A percentile compares a stretch with the other conserved stretches of the same genome.
Evolutionary conservation across 192 early-diverging fungal species (phyloP).

Genomic region (Lobosporangium transversale): DNA sequence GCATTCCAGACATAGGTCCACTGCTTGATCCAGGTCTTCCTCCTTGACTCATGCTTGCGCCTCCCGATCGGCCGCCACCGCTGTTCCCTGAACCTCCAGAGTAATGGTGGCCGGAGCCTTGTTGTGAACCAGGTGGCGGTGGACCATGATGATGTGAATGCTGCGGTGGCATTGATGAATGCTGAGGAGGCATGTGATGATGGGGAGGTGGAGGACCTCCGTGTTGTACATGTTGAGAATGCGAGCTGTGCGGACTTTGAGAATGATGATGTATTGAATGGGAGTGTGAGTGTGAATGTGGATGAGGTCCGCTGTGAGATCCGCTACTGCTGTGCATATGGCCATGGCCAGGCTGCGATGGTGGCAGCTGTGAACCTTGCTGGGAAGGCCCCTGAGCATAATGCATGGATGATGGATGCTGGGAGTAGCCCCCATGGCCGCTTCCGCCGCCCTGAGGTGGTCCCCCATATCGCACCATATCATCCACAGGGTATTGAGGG

Average conservation of each 20-base stretch:
- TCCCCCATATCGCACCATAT: constrained; percentile 48
- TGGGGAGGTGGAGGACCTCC: constrained; percentile 45
- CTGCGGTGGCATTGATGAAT: constrained; percentile 22
- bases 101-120: constrained; percentile 31
- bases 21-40: constrained; percentile 39
- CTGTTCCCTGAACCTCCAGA: constrained; percentile 18
- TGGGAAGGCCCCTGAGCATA: constrained; percentile 38
- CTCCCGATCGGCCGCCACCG: constrained; percentile 23
- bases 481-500: constrained; percentile 26
- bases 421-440: constrained; percentile 28
- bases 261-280: constrained; percentile 45
- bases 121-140: constrained; percentile 23
- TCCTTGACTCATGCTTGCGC: constrained; percentile 18
- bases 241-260: constrained; percentile 22
- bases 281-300: constrained; percentile 35
- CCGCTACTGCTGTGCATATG: constrained; percentile 38
- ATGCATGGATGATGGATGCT: constrained; percentile 34
- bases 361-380: constrained; percentile 27
- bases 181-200: constrained; percentile 42
- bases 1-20: constrained; percentile 34
- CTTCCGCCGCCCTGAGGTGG: constrained; percentile 35
- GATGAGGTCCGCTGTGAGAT: constrained; percentile 33
- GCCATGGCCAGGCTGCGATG: constrained; percentile 23
- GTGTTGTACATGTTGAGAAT: constrained; percentile 31
- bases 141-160: constrained; percentile 36